phyloP scores from a whole-genome alignment of 176 grass and related monocot genomes.

The Hsuehochloa calcarea region DNA sequence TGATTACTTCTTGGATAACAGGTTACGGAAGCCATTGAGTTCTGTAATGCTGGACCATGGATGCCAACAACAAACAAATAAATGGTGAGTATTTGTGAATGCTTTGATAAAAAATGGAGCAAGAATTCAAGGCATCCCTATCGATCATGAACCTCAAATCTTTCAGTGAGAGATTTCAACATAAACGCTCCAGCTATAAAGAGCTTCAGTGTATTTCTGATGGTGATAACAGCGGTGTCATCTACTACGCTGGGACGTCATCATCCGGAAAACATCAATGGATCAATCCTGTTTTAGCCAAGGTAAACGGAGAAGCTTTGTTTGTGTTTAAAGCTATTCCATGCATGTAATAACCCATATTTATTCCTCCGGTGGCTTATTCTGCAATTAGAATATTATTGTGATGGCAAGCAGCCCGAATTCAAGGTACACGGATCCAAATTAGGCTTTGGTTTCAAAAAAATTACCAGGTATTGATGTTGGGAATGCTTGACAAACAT shows the following conservation, averaged over 20 bases:
- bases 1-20: slow-evolving; percentile 32
- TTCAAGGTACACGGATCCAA: slow-evolving; percentile 89
- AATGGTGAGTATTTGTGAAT: slow-evolving; percentile 52
- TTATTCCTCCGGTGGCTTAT: slow-evolving; percentile 25
- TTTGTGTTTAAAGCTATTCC: neutral
- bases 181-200: slow-evolving; percentile 88
- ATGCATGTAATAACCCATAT: neutral
- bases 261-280: slow-evolving; percentile 88
- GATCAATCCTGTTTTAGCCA: slow-evolving; percentile 95
- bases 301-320: slow-evolving; percentile 44
- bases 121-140: neutral
- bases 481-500: slow-evolving; percentile 10
- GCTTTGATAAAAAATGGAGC: slow-evolving; percentile 10
- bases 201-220: slow-evolving; percentile 94
- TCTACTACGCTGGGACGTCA: slow-evolving; percentile 89
- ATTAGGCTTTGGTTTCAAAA: slow-evolving; percentile 90
- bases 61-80: slow-evolving; percentile 32
- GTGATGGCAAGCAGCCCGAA: slow-evolving; percentile 85
- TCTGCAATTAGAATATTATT: slow-evolving; percentile 66
- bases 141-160: slow-evolving; percentile 13
- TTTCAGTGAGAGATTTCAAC: slow-evolving; percentile 74
- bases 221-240: slow-evolving; percentile 83
- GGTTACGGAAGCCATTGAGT: slow-evolving; percentile 77
- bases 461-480: slow-evolving; percentile 69
- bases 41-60: slow-evolving; percentile 38